Conservation (phyloP, 1,139 yeast species). For the Nakaseomyces bracarensis region DNA sequence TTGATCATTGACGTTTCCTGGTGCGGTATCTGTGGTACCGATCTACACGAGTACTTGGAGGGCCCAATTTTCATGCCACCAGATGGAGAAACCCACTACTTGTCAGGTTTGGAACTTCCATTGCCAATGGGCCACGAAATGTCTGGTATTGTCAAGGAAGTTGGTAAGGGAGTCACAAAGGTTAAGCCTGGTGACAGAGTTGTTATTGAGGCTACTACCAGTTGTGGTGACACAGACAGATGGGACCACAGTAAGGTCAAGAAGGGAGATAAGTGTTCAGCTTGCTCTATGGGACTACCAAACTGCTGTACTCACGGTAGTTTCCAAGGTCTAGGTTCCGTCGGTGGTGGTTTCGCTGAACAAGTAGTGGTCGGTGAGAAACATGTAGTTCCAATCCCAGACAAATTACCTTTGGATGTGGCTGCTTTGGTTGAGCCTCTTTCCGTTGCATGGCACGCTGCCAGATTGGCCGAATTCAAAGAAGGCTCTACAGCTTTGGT, state of each 20-base stretch:
- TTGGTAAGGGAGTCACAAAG: constrained; percentile 33
- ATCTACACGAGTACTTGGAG: constrained; percentile 40
- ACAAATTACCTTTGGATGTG: constrained; percentile 39
- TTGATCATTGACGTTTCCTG: constrained; percentile 39
- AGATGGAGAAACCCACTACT: constrained; percentile 29
- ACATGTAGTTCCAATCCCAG: constrained; percentile 40
- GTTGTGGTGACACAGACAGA: constrained; percentile 37
- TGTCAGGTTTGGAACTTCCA: constrained; percentile 32
- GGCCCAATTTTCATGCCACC: constrained; percentile 42
- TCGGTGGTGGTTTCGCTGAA: constrained; percentile 42
- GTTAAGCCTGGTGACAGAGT: constrained; percentile 37
- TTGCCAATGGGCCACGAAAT: constrained; percentile 53
- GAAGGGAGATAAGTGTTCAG: constrained; percentile 31
- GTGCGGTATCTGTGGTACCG: constrained; percentile 49
- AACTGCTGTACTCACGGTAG: constrained; percentile 42
- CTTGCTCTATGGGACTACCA: constrained; percentile 39
- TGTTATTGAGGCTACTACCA: constrained; percentile 47
- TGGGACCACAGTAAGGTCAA: constrained; percentile 16
- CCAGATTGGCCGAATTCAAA: constrained; percentile 34
- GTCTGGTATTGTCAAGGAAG: constrained; percentile 34
- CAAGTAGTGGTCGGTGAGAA: constrained; percentile 35
- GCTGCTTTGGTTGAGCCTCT: constrained; percentile 45
- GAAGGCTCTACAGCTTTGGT: constrained; percentile 41
- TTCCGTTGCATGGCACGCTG: constrained; percentile 50
- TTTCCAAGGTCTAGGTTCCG: constrained; percentile 40